Percentiles rank a stretch among this genome's conserved stretches.
These are phyloP conservation scores for Malania oleifera DNA, from an alignment of 164 flowering plant genomes.

Conservation along the genomic window DNA sequence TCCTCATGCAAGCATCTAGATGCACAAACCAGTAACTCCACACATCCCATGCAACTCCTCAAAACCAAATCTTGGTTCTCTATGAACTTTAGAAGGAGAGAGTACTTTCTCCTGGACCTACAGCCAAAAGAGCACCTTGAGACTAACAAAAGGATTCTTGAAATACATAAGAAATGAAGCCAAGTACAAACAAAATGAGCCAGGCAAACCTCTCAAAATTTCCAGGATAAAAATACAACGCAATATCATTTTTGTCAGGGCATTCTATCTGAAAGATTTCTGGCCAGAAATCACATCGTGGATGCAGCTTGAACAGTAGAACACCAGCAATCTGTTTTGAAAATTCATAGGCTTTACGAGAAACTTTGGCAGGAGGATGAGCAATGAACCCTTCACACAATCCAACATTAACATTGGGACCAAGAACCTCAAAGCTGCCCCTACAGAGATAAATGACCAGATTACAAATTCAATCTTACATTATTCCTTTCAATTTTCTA, in stretches of 20 bases:
- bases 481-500: not conserved
- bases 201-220: conserved; percentile 19
- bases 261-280: conserved; percentile 11
- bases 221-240: conserved; percentile 21
- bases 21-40: conserved; percentile 24
- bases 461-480: not conserved
- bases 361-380: conserved; percentile 19
- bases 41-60: conserved; percentile 15
- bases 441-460: conserved; percentile 5
- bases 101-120: conserved; percentile 13
- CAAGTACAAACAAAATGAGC: not conserved
- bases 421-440: conserved; percentile 20
- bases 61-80: conserved; percentile 20
- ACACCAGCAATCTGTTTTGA: conserved; percentile 17
- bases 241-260: conserved; percentile 23
- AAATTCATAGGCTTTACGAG: conserved; percentile 18
- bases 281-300: conserved; percentile 19
- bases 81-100: conserved; percentile 16
- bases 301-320: conserved; percentile 16
- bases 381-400: conserved; percentile 20
- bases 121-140: not conserved
- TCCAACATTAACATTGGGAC: not conserved
- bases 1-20: conserved; percentile 9
- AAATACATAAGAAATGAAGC: not conserved
- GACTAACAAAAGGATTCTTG: too few species aligned